phyloP scores from a whole-genome alignment of 345 rosid species.

The Acer saccharum region DNA sequence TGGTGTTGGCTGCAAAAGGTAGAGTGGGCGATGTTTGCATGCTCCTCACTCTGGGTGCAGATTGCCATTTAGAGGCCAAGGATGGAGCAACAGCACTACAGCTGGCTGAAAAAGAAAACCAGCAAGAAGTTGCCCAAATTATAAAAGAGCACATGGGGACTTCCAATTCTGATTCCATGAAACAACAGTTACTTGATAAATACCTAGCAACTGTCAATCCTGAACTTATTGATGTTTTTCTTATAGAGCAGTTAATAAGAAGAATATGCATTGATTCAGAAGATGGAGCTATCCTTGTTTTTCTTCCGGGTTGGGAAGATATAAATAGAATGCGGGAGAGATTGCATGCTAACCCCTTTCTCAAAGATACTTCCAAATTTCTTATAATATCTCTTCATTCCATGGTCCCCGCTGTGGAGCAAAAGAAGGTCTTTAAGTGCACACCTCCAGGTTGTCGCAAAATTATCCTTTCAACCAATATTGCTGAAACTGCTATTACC shows the following conservation, averaged over 20 bases:
- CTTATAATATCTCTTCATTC: conserved; percentile 82
- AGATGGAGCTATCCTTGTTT: conserved; percentile 91
- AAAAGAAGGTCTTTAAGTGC: conserved; percentile 75
- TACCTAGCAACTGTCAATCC: conserved; percentile 65
- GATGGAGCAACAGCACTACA: conserved; percentile 68
- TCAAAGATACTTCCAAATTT: conserved; percentile 62
- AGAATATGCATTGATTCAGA: conserved; percentile 70
- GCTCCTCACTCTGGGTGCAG: conserved; percentile 81
- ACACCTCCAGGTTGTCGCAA: conserved; percentile 86
- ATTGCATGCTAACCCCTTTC: conserved; percentile 55
- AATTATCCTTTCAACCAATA: conserved; percentile 85
- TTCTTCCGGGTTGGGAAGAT: conserved; percentile 98
- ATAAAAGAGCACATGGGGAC: conserved; percentile 54
- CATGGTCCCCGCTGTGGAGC: conserved; percentile 85
- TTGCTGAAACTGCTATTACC: conserved; percentile 91
- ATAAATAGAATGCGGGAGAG: conserved; percentile 69
- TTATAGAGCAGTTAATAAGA: conserved; percentile 68
- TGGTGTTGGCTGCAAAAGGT: conserved; percentile 91
- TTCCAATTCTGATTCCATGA: conserved; percentile 33
- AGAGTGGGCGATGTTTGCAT: conserved; percentile 76
- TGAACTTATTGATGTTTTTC: conserved; percentile 70
- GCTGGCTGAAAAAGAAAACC: conserved; percentile 68
- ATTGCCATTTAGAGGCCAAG: conserved; percentile 59
- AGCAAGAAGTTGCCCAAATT: conserved; percentile 64
- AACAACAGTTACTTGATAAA: conserved; percentile 62